Conservation (phyloP, 495 filamentous ascomycete genomes). For the Aspergillus bridgeri region DNA sequence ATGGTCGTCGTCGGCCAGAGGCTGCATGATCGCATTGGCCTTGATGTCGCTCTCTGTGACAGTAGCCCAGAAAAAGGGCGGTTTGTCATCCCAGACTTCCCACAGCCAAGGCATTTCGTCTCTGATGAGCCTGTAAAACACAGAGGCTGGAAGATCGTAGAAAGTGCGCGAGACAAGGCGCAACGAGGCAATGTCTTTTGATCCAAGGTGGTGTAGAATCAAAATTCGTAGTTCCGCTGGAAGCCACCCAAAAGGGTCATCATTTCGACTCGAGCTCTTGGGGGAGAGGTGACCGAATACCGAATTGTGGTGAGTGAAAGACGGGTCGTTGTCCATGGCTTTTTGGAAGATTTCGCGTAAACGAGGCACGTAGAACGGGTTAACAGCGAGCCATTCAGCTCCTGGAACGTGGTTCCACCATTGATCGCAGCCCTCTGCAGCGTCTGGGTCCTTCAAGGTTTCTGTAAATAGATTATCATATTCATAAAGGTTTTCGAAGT, state of each 20-base stretch:
- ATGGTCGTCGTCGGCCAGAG: neutral
- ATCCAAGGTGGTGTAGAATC: neutral
- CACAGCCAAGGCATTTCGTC: conserved; percentile 8
- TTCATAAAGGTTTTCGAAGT: neutral
- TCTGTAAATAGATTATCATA: neutral
- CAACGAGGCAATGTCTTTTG: neutral
- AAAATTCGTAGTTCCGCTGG: neutral
- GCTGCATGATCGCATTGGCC: neutral
- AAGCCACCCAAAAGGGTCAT: neutral
- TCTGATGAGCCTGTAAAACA: neutral
- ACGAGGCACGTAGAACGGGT: neutral
- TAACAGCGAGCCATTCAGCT: neutral
- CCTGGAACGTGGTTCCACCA: neutral
- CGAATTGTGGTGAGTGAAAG: neutral
- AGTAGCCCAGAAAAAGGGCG: conserved; percentile 10
- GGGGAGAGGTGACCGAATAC: neutral
- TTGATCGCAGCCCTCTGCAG: neutral
- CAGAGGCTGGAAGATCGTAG: neutral
- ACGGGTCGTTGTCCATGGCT: neutral
- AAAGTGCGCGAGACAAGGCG: neutral
- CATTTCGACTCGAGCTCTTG: too few species aligned
- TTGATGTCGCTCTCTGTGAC: neutral
- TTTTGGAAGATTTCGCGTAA: neutral
- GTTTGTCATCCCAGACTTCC: neutral
- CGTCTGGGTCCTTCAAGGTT: neutral